A percentile compares a stretch with the other conserved stretches of the same genome.
phyloP scores from a whole-genome alignment of 164 flowering plant genomes.

The Amborella trichopoda region DNA sequence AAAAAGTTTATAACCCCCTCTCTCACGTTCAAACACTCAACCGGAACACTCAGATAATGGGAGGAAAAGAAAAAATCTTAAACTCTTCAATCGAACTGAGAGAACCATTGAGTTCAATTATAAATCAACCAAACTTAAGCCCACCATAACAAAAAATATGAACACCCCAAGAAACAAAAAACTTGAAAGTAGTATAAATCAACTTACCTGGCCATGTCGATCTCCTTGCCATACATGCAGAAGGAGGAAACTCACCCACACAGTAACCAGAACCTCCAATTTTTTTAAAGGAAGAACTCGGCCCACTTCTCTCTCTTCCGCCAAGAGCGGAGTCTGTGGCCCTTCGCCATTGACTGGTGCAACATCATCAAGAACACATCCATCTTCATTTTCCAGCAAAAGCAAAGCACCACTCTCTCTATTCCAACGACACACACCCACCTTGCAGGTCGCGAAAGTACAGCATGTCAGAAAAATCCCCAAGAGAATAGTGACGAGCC shows the following conservation, averaged over 20 bases:
- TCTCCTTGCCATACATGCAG: constrained; percentile 48
- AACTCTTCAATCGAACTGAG: too few species aligned
- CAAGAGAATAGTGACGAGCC: constrained; percentile 46
- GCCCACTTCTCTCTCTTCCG: background rate
- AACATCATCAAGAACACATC: background rate
- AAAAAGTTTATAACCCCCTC: too few species aligned
- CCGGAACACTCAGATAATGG: too few species aligned
- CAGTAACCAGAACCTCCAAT: constrained; percentile 28
- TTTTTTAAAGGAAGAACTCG: constrained; percentile 41
- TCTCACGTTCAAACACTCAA: too few species aligned
- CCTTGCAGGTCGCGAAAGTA: constrained; percentile 42
- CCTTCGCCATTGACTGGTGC: constrained; percentile 11
- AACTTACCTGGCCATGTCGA: constrained; percentile 37
- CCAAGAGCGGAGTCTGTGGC: constrained; percentile 26
- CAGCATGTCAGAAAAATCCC: constrained; percentile 46
- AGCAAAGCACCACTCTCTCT: constrained; percentile 28
- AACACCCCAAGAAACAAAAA: background rate
- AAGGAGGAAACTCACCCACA: constrained; percentile 48
- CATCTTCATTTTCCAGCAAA: constrained; percentile 5
- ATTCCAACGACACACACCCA: constrained; percentile 41
- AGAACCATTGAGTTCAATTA: too few species aligned
- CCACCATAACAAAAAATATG: too few species aligned
- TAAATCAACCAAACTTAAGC: too few species aligned
- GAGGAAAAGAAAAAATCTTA: too few species aligned
- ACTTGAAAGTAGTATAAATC: background rate